phyloP scores from a whole-genome alignment of 371 early-diverging fungal species.

The Chytridiales sp. region DNA sequence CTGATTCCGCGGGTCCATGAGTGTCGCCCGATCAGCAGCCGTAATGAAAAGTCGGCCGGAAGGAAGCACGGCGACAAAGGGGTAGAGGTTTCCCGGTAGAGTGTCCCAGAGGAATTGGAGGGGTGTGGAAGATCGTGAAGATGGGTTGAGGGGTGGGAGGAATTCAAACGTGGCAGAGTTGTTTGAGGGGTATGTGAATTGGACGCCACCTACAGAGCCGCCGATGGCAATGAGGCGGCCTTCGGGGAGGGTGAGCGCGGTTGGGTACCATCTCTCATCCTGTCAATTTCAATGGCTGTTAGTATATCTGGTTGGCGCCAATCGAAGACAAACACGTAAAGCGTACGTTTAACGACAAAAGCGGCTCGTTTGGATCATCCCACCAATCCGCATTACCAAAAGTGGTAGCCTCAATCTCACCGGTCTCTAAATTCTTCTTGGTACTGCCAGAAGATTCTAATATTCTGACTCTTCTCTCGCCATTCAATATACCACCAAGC shows the following conservation, averaged over 20 bases:
- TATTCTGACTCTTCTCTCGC: constrained; percentile 1
- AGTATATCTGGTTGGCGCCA: no score
- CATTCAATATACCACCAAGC: constrained; percentile 2
- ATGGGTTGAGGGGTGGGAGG: constrained; percentile 2
- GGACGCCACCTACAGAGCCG: constrained; percentile 5
- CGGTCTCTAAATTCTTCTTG: no score
- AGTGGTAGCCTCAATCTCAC: no score
- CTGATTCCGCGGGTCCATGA: not conserved
- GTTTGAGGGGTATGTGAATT: constrained; percentile 9
- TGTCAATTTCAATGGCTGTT: no score
- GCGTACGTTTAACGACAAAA: not conserved
- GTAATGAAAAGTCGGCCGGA: constrained; percentile 7
- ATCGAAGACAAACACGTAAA: not conserved
- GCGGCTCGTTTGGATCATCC: constrained; percentile 7
- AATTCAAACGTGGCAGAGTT: constrained; percentile 12
- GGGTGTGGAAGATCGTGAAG: not conserved
- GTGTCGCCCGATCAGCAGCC: constrained; percentile 4
- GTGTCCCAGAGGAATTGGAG: constrained; percentile 56
- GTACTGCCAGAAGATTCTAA: not conserved
- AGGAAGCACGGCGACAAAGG: constrained; percentile 10
- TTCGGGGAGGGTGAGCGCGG: constrained; percentile 7
- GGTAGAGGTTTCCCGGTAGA: constrained; percentile 62
- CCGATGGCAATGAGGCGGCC: constrained; percentile 8
- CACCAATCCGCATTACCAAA: constrained; percentile 7
- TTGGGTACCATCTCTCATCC: constrained; percentile 14